A percentile compares a stretch with the other conserved stretches of the same genome.
phyloP scores from a whole-genome alignment of 169 alveolate genomes.

The Theileria orientalis region DNA sequence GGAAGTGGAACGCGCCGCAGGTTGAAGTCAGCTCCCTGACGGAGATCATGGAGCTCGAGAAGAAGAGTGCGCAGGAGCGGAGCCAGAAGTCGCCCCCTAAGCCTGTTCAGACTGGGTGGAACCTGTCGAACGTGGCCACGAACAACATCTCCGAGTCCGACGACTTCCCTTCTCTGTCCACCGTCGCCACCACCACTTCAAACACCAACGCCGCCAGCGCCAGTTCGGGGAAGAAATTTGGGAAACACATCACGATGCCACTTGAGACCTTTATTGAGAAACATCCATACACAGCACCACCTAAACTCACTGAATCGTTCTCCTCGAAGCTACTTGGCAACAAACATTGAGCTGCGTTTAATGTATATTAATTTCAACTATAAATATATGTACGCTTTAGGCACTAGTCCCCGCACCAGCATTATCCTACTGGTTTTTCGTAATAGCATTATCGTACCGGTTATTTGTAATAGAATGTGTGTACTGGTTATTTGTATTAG shows the following conservation, averaged over 20 bases:
- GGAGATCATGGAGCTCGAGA: conserved; percentile 64
- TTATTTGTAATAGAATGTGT: neutral
- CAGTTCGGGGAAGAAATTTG: conserved; percentile 10
- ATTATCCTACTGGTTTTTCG: too few relatives aligned
- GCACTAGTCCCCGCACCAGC: too few relatives aligned
- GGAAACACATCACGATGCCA: conserved; percentile 58
- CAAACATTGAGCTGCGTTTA: conserved; percentile 22
- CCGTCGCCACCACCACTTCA: conserved; percentile 17
- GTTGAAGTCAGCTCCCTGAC: conserved; percentile 52
- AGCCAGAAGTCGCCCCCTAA: conserved; percentile 5
- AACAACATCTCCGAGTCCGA: conserved; percentile 41
- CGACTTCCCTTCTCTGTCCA: conserved; percentile 59
- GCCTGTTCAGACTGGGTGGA: conserved; percentile 53
- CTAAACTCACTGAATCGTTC: conserved; percentile 47
- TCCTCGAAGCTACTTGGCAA: conserved; percentile 59
- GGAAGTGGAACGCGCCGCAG: conserved; percentile 57
- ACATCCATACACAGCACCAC: conserved; percentile 14
- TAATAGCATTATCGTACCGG: neutral
- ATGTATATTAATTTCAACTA: neutral
- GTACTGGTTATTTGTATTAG: neutral
- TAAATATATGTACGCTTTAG: neutral
- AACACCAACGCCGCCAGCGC: neutral
- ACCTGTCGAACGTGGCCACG: conserved; percentile 13
- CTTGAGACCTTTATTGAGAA: conserved; percentile 51
- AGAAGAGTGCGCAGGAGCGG: conserved; percentile 23